These are phyloP conservation scores for Fusarium denticulatum DNA, from an alignment of 2,329 filamentous ascomycete species.

Conservation along the genomic window DNA sequence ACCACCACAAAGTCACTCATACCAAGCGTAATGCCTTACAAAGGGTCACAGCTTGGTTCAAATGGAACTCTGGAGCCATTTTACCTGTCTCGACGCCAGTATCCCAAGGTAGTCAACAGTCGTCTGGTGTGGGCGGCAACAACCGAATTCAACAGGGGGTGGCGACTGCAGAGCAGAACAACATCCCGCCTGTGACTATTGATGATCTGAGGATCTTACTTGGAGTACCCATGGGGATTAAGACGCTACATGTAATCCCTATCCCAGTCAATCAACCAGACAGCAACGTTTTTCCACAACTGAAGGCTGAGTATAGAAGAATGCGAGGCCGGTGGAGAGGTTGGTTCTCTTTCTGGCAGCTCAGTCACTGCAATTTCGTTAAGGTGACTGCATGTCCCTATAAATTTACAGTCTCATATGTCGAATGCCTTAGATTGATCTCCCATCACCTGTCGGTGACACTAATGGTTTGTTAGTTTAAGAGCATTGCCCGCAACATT, in stretches of 20 bases:
- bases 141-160: neutral
- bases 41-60: neutral
- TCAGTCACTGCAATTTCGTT: slow-evolving; percentile 14
- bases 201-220: slow-evolving; percentile 2
- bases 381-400: neutral
- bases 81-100: neutral
- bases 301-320: slow-evolving; percentile 2
- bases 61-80: neutral
- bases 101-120: neutral
- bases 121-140: neutral
- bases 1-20: neutral
- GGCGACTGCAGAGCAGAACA: neutral
- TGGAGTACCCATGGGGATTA: neutral
- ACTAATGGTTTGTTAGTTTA: neutral
- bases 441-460: neutral
- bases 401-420: neutral
- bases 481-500: neutral
- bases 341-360: slow-evolving; percentile 17
- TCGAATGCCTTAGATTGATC: too few relatives aligned
- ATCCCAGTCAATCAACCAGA: neutral
- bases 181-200: neutral
- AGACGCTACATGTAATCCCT: neutral
- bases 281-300: neutral
- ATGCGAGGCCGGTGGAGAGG: neutral
- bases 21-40: neutral